These are phyloP conservation scores for Plasmodium chabaudi DNA, from an alignment of 169 alveolate species.

Conservation along the genomic window DNA sequence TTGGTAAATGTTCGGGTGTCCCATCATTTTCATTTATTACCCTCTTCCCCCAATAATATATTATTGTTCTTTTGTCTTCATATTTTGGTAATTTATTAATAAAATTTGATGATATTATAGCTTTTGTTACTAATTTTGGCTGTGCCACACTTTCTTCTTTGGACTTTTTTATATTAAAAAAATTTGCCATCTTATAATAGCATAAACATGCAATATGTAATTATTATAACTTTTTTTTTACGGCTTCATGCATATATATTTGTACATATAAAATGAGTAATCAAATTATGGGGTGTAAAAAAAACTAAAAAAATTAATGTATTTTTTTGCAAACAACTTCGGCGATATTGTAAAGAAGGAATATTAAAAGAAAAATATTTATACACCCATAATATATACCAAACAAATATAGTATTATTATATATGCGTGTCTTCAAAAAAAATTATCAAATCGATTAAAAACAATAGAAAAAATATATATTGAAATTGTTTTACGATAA, in stretches of 20 bases:
- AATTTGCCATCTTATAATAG: constrained; percentile 40
- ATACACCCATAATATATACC: not conserved
- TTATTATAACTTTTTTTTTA: not conserved
- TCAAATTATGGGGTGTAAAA: not conserved
- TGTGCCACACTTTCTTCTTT: constrained; percentile 69
- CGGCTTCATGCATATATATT: not conserved
- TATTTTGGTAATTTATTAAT: constrained; percentile 69
- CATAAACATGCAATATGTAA: not conserved
- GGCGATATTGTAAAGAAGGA: not conserved
- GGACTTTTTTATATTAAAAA: constrained; percentile 53
- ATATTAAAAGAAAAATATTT: not conserved
- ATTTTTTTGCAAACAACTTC: no score
- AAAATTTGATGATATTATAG: constrained; percentile 68
- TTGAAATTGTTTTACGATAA: not conserved
- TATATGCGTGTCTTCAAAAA: no score
- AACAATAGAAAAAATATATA: no score
- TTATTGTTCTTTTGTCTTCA: constrained; percentile 75
- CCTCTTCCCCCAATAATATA: constrained; percentile 75
- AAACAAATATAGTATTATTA: not conserved
- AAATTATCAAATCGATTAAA: no score
- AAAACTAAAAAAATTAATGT: no score
- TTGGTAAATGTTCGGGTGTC: constrained; percentile 77
- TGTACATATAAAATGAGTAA: not conserved
- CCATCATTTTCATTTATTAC: constrained; percentile 74
- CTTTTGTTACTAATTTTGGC: constrained; percentile 72